Base-by-base conservation (phyloP, 2,329 filamentous ascomycete species). In the Colletotrichum liriopes region DNA sequence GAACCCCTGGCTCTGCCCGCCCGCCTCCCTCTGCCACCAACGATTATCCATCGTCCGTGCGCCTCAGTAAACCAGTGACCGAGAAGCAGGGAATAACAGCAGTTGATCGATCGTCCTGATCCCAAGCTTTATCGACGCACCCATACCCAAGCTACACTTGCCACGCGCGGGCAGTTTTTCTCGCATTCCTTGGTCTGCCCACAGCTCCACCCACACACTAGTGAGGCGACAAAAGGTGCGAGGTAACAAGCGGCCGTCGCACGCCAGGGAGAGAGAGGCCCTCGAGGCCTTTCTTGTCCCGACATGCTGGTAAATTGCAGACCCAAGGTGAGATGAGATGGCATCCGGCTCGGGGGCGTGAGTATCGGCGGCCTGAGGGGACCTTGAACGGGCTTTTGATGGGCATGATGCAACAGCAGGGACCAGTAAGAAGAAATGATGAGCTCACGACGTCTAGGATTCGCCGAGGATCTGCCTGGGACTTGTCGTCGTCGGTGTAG, bases 81-180 rank as follows among this genome's bases (percentile, higher is more conserved):
- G 32, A 51, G n/a, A 37, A 29, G 59, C 59, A 26, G 35, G 59
- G 59, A 37, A n/a, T 29, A 32, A 3, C 6, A 32, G 4, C 11
- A 18, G 43, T 51, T 61, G 59, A 49, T 62, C 59, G 45, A 62
- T 62, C 45, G 59, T 49, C 32, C 32, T 62, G 59, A 35, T 20
- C 45, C 16, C 23, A 37, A 26, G 29, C 18, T 41, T 37, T 54
- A 62, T 35, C 59, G 29, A 49, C 43, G 29, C 45, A 64, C 61
- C 61, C 37, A 32, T 16, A 49, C 35, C 18, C 12, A 26, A 12
- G 11, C 18, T 12, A 6, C 7, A 8, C 8, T 12, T 49, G 41
- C 39, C 56, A 35, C 56, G 26, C 18, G 14, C 26, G 35, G 47
- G 45, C 45, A 49, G 43, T 29, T 37, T n/a, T 32, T 43, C 61